Conservation (phyloP, 306 rosid species). For the Coriaria nepalensis region DNA sequence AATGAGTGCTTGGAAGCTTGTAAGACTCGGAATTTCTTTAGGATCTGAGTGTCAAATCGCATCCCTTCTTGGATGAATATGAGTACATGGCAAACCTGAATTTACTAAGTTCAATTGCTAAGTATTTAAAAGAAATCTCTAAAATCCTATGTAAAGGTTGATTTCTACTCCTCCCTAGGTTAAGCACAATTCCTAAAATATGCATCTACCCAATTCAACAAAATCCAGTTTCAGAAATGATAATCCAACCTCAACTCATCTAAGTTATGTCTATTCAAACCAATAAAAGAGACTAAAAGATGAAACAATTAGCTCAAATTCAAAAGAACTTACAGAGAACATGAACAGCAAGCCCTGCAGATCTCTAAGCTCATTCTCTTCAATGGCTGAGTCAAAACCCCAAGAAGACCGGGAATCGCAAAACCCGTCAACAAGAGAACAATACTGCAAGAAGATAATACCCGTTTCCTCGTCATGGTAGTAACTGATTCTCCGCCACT, state of each 20-base stretch:
- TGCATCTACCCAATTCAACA: too few relatives aligned
- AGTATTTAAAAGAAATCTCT: too few relatives aligned
- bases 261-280: too few relatives aligned
- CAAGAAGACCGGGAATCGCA: slow-evolving; percentile 19
- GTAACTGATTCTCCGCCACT: slow-evolving; percentile 51
- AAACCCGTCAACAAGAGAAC: slow-evolving; percentile 22
- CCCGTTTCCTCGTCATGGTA: slow-evolving; percentile 52
- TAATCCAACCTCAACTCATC: too few relatives aligned
- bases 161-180: too few relatives aligned
- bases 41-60: slow-evolving; percentile 47
- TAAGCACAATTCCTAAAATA: too few relatives aligned
- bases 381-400: slow-evolving; percentile 42
- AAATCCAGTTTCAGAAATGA: too few relatives aligned
- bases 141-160: too few relatives aligned
- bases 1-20: slow-evolving; percentile 80
- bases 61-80: slow-evolving; percentile 72
- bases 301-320: background rate
- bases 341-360: slow-evolving; percentile 82
- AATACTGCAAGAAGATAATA: slow-evolving; percentile 48
- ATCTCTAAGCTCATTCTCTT: slow-evolving; percentile 59
- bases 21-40: slow-evolving; percentile 60
- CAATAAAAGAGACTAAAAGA: too few relatives aligned
- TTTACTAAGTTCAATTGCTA: too few relatives aligned
- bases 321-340: slow-evolving; percentile 61
- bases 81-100: slow-evolving; percentile 92